These are phyloP conservation scores for Syzygium jambos DNA, from an alignment of 345 rosid species.

Conservation along the genomic window DNA sequence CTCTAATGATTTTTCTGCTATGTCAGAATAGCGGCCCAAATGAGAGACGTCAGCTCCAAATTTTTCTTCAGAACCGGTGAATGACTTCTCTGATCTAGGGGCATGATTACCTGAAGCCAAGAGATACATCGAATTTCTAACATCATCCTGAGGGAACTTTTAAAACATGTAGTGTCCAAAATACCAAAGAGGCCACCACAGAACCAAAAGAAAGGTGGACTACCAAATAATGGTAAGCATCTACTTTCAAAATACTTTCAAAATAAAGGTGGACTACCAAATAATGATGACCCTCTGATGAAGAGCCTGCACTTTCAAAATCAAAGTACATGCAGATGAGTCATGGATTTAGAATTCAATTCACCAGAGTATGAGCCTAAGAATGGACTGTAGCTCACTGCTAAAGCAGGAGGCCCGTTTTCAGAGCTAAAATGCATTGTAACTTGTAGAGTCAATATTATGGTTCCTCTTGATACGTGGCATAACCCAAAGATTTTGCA, in stretches of 20 bases:
- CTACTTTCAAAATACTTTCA: too few species aligned
- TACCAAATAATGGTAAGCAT: background rate
- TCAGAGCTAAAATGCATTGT: background rate
- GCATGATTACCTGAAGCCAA: slow-evolving; percentile 16
- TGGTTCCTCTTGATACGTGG: background rate
- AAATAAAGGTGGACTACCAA: background rate
- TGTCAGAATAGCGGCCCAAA: slow-evolving; percentile 46
- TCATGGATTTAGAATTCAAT: background rate
- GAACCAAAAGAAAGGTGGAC: background rate
- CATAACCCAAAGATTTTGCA: background rate
- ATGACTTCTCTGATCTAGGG: slow-evolving; percentile 18
- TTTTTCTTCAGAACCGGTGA: slow-evolving; percentile 18
- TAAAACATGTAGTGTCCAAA: background rate
- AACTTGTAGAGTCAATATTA: background rate
- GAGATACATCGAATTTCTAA: background rate
- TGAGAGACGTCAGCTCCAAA: slow-evolving; percentile 83
- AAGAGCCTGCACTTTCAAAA: background rate
- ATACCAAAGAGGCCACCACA: background rate
- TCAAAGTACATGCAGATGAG: background rate
- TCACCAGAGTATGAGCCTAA: background rate
- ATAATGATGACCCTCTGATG: background rate
- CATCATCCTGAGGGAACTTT: background rate
- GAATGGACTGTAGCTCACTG: background rate
- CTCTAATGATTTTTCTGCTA: slow-evolving; percentile 86
- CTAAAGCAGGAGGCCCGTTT: background rate